Conservation (phyloP, 2,329 filamentous ascomycete species). For the Exophiala xenobiotica region DNA sequence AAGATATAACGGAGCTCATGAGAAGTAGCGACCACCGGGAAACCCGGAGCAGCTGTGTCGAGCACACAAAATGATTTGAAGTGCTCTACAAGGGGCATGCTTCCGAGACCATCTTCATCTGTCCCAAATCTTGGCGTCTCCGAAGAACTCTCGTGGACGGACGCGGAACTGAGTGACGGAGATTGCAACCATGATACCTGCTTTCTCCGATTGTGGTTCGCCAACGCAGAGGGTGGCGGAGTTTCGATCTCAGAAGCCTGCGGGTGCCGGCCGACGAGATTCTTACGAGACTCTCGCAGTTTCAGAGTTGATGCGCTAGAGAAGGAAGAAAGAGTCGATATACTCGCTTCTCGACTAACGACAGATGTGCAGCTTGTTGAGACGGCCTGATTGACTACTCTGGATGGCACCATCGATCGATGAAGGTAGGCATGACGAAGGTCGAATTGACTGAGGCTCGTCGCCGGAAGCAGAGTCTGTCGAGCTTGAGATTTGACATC, state of each 20-base stretch:
- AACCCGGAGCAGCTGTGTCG: conserved; percentile 25
- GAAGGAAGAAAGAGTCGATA: conserved; percentile 19
- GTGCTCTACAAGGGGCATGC: conserved; percentile 27
- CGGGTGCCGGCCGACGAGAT: conserved; percentile 1
- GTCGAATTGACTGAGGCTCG: conserved; percentile 25
- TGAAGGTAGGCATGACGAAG: conserved; percentile 26
- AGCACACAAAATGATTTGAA: conserved; percentile 35
- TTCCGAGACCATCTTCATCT: background rate
- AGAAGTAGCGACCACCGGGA: conserved; percentile 30
- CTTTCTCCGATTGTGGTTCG: conserved; percentile 5
- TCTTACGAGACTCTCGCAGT: conserved; percentile 20
- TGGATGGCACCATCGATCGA: conserved; percentile 12
- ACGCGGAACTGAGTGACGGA: conserved; percentile 16
- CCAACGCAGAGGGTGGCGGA: background rate
- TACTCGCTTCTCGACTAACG: conserved; percentile 21
- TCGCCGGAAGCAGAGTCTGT: conserved; percentile 23
- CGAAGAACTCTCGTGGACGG: background rate
- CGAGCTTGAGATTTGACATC: conserved; percentile 1
- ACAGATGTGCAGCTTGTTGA: conserved; percentile 13
- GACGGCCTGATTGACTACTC: conserved; percentile 11
- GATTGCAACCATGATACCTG: conserved; percentile 26
- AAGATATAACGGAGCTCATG: conserved; percentile 30
- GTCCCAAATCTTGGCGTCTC: background rate
- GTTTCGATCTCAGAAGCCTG: background rate
- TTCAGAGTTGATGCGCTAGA: conserved; percentile 22